A percentile compares a stretch with the other conserved stretches of the same genome.
These are phyloP conservation scores for Cerrena zonata DNA, from an alignment of 1,284 basidiomycete species.

Conservation along the genomic window DNA sequence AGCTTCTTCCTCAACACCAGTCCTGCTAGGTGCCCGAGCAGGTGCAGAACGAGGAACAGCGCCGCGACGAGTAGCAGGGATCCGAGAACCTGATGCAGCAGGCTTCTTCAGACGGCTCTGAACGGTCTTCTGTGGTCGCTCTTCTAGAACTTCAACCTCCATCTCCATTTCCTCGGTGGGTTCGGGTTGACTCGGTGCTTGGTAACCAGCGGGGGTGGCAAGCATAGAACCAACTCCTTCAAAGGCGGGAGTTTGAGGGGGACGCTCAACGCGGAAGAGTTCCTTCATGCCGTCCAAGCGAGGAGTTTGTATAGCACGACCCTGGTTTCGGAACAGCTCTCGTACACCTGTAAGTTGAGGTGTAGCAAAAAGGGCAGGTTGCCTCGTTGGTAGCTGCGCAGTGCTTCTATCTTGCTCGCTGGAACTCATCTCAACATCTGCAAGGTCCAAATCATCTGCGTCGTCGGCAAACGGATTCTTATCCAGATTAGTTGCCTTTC, in stretches of 20 bases:
- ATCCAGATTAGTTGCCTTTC: slow-evolving; percentile 2
- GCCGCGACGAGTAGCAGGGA: slow-evolving; percentile 11
- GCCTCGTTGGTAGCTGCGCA: slow-evolving; percentile 20
- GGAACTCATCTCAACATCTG: slow-evolving; percentile 5
- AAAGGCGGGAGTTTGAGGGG: slow-evolving; percentile 20
- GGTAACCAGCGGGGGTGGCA: slow-evolving; percentile 25
- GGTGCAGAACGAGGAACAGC: not conserved
- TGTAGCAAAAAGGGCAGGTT: slow-evolving; percentile 20
- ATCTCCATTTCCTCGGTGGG: slow-evolving; percentile 6
- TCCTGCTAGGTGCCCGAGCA: not conserved
- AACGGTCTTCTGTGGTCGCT: not conserved
- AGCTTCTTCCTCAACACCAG: slow-evolving; percentile 10
- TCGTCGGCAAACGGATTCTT: slow-evolving; percentile 6
- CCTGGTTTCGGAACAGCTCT: slow-evolving; percentile 27
- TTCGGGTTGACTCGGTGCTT: slow-evolving; percentile 3
- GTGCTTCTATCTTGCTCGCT: slow-evolving; percentile 10
- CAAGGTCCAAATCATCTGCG: slow-evolving; percentile 2
- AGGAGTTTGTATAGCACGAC: slow-evolving; percentile 24
- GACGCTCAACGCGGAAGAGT: slow-evolving; percentile 24
- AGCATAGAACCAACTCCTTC: slow-evolving; percentile 34
- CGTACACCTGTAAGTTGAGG: slow-evolving; percentile 30
- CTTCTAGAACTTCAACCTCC: not conserved
- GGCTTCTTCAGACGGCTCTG: slow-evolving; percentile 2
- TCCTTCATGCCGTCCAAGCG: slow-evolving; percentile 31
- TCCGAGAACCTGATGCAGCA: not conserved